Evolutionary conservation across 2,329 filamentous ascomycete species (phyloP), one percentile per base, ranked within the genome.

Genomic region (Venturia asperata): DNA sequence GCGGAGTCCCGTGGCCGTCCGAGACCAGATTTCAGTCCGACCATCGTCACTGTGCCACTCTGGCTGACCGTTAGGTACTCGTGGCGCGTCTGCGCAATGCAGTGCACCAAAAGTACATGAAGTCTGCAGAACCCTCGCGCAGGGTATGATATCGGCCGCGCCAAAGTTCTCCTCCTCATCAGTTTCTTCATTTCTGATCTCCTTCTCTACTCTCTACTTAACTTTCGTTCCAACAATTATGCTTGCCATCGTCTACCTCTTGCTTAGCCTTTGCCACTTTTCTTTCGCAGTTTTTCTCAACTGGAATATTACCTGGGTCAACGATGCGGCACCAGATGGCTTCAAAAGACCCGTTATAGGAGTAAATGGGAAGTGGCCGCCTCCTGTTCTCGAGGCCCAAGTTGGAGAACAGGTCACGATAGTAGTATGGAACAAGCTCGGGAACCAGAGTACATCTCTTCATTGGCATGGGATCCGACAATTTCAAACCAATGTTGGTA

Each of bases 291-390:
- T 70, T 10, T 79, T 75, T 1, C 75, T 80, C 56, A 78, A 74
- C 27, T 84, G 80, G 70, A 80, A 84, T 67, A 75, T 84, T 68
- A 79, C 76, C 17, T 85, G 83, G 83, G 78, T 82, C 5, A 13
- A 19, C 17, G 77, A 73, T 58, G 80, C 81, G 19, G 83, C 83
- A 68, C 83, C 83, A 11, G 83, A 85, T 73, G 81, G 80, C n/a
- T 71, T 79, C 66, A 81, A 81, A 67, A 82, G 89, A 43, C 82
- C 85, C 19, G 83, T 84, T 5, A 90, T 93, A 72, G 88, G 87
- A 58, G 88, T 94, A 77, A 94, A 94, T 71, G 84, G 84, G 5
- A 74, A 87, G 76, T 92, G 89, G 87, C 90, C 90, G 1, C 82
- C 88, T 64, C 90, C 90, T 0, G 74, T 77, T 30, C 86, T 91